A percentile compares a stretch with the other conserved stretches of the same genome.
Evolutionary conservation across 1,284 basidiomycete genomes (phyloP).

Genomic region (Malassezia pachydermatis): DNA sequence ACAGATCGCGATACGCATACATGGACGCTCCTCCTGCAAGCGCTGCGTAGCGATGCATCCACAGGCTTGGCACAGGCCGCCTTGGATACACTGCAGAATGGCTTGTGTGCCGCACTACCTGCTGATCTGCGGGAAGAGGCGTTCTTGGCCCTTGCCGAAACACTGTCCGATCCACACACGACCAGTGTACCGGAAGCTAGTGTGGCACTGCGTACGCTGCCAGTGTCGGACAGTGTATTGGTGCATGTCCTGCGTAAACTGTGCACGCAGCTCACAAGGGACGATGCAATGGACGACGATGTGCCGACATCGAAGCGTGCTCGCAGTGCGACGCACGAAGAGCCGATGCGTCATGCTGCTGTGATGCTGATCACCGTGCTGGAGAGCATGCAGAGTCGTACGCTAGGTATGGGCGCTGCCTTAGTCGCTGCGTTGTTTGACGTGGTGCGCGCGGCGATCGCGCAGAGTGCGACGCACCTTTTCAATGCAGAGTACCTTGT

Average conservation of each 20-base stretch:
- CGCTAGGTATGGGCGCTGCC: constrained; percentile 60
- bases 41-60: constrained; percentile 15
- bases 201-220: constrained; percentile 25
- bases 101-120: constrained; percentile 54
- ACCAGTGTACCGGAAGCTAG: constrained; percentile 21
- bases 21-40: constrained; percentile 22
- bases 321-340: constrained; percentile 23
- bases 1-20: constrained; percentile 50
- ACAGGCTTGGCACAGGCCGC: constrained; percentile 23
- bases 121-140: constrained; percentile 55
- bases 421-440: constrained; percentile 67
- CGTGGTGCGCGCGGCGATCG: constrained; percentile 61
- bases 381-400: constrained; percentile 61
- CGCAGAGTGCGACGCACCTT: constrained; percentile 50
- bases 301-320: constrained; percentile 44
- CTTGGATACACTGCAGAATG: constrained; percentile 50
- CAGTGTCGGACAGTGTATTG: constrained; percentile 52
- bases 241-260: constrained; percentile 57
- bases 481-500: constrained; percentile 76
- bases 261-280: constrained; percentile 51
- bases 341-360: constrained; percentile 23
- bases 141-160: constrained; percentile 52
- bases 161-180: constrained; percentile 24
- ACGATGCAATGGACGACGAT: constrained; percentile 53
- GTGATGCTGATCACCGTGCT: constrained; percentile 52